Base-by-base conservation (phyloP, 495 filamentous ascomycete species). In the Endocarpon pusillum region DNA sequence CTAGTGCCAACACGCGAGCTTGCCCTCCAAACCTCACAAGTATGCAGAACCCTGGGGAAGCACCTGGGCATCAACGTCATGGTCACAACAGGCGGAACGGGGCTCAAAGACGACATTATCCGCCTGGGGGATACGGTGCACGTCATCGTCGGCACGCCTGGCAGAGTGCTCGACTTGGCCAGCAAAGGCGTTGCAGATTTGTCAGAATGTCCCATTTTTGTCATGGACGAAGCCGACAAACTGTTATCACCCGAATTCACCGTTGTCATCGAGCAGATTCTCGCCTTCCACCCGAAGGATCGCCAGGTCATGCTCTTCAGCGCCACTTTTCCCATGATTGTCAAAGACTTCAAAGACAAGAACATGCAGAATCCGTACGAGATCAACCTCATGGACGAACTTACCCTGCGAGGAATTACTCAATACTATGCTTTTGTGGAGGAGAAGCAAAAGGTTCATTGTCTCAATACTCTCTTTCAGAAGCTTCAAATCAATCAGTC, bases 401-500 rank as follows among this genome's bases (percentile, higher is more conserved):
- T 99, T 33, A 99, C 89, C 14, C 73, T 99, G 14, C 78, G 89
- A 27, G 89, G 89, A 58, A 94, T 99, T 41, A 99, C 89, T 0
- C 89, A 99, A 46, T 99, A 94, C 57, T 99, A 99, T 48, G 89
- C 89, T 12, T 99, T 94, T 42, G 89, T 99, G 32, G 89, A 96
- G 54, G 89, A 99, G 60, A 94, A 93, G 60, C 84, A 94, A 53
- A 99, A 99, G 58, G 91, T 99, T 6, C 91, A 96, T 59, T 99
- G 89, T 53, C 62, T 99, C 24, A 99, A 99, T 59, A 99, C 89
- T 1, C 74, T 99, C 25, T 99, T 99, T 66, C 91, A 81, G 34
- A 94, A 94, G 59, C 73, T 99, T 9, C 89, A 96, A 57, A 99
- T 99, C 59, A 99, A 99, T 55, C 89, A 99, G 63, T 96, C 91